Evolutionary conservation across 2,329 filamentous ascomycete species (phyloP).

Genomic region (Fusarium torreyae): DNA sequence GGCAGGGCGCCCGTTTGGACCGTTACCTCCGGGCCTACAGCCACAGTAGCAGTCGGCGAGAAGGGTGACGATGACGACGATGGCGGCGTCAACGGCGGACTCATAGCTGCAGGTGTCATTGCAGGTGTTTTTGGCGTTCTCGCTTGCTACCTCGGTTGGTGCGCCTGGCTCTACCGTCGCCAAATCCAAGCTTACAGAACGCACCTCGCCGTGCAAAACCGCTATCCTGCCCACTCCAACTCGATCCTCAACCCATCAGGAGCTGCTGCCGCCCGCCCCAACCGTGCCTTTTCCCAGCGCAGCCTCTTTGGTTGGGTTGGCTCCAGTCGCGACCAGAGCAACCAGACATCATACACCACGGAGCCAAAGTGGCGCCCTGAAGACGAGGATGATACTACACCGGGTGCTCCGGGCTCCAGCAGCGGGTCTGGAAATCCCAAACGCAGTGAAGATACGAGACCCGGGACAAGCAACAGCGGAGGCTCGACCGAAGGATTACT

Average conservation of each 20-base stretch:
- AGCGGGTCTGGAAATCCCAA: slow-evolving; percentile 42
- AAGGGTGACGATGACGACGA: slow-evolving; percentile 41
- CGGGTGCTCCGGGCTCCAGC: slow-evolving; percentile 45
- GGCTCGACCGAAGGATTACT: slow-evolving; percentile 68
- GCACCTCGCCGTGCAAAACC: slow-evolving; percentile 76
- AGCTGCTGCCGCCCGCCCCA: slow-evolving; percentile 14
- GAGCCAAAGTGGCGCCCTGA: slow-evolving; percentile 53
- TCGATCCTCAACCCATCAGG: slow-evolving; percentile 53
- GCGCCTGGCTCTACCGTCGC: slow-evolving; percentile 80
- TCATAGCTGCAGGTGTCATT: slow-evolving; percentile 68
- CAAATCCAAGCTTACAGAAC: slow-evolving; percentile 79
- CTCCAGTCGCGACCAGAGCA: slow-evolving; percentile 40
- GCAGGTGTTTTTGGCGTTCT: slow-evolving; percentile 76
- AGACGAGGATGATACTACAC: slow-evolving; percentile 44
- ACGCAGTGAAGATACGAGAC: slow-evolving; percentile 49
- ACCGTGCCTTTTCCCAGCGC: slow-evolving; percentile 38
- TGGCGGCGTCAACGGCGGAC: slow-evolving; percentile 54
- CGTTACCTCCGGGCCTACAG: slow-evolving; percentile 66
- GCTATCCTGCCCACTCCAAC: slow-evolving; percentile 63
- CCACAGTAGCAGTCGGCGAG: slow-evolving; percentile 56
- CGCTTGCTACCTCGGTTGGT: slow-evolving; percentile 78
- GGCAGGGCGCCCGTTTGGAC: slow-evolving; percentile 80
- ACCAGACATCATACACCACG: slow-evolving; percentile 25
- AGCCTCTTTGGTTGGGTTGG: slow-evolving; percentile 55
- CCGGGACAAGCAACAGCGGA: slow-evolving; percentile 48